phyloP scores from a whole-genome alignment of 495 filamentous ascomycete species.

The Tuber aestivum region DNA sequence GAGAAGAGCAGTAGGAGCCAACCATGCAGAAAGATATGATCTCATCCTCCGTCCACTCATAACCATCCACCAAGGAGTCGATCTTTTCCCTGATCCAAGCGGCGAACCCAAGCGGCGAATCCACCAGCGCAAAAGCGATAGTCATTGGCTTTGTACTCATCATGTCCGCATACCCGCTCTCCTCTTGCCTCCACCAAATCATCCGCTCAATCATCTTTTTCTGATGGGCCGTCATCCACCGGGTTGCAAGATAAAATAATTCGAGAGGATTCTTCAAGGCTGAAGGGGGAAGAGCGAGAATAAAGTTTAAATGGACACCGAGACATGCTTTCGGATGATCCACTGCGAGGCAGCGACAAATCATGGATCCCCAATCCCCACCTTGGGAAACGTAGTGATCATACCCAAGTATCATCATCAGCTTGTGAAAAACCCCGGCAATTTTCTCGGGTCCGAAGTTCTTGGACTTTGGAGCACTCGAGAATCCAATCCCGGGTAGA shows the following conservation, averaged over 20 bases:
- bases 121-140: slow-evolving; percentile 52
- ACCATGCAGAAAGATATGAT: slow-evolving; percentile 61
- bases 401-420: slow-evolving; percentile 67
- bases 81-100: slow-evolving; percentile 68
- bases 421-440: slow-evolving; percentile 55
- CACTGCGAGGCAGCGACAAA: slow-evolving; percentile 55
- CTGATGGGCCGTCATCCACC: slow-evolving; percentile 42
- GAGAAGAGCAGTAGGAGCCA: slow-evolving; percentile 54
- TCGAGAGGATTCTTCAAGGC: slow-evolving; percentile 23
- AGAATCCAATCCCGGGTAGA: slow-evolving; percentile 69
- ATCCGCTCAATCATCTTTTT: slow-evolving; percentile 22
- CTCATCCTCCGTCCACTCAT: slow-evolving; percentile 64
- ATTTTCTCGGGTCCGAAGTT: slow-evolving; percentile 57
- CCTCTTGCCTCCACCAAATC: slow-evolving; percentile 22
- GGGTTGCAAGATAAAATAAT: slow-evolving; percentile 13
- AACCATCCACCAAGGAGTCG: slow-evolving; percentile 60
- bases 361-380: slow-evolving; percentile 63
- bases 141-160: slow-evolving; percentile 59
- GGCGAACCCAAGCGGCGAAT: slow-evolving; percentile 58
- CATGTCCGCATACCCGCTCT: slow-evolving; percentile 18
- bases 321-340: slow-evolving; percentile 54
- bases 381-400: slow-evolving; percentile 59
- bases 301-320: slow-evolving; percentile 62
- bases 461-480: slow-evolving; percentile 50
- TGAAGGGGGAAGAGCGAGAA: slow-evolving; percentile 43